Base-by-base conservation (phyloP, 257 asterid species). In the Nicotiana tabacum region DNA sequence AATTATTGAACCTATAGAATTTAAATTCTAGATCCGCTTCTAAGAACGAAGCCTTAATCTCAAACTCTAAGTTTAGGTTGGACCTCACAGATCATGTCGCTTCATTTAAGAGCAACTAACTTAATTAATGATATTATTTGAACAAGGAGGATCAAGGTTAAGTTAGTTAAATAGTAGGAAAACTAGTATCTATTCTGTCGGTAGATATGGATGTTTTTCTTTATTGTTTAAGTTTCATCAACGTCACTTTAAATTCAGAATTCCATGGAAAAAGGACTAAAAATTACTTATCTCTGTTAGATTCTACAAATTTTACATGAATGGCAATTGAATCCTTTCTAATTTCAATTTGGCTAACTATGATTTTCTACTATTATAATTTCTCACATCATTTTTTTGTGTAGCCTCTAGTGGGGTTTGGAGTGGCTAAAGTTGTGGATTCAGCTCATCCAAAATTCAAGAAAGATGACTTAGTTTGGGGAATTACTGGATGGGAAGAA, bases 401-500 rank as follows among this genome's bases (percentile, higher is more conserved):
- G 53, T 78, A 84, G 87, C 76, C 83, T 55, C 27, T 84, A 51
- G 64, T 16, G 18, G 87, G 87, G 0, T 37, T 18, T 84, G 87
- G 87, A 18, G 87, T 84, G 12, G 67, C 80, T 27, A 68, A 43
- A 51, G 70, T 69, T 67, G 57, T 82, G 65, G 81, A 82, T 55
- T 68, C 87, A 13, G 82, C 51, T 35, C 35, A 81, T 76, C 84
- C 84, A 5, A 64, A 81, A 6, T 84, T 84, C 80, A 81, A 84
- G 84, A 81, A 81, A 6, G 84, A 66, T 55, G 87, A 84, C 4
- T 37, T 81, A 55, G 39, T 68, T 61, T 82, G 84, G 84, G 84
- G 84, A 18, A 53, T 82, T 5, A 82, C 84, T 67, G 87, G 84
- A 33, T 84, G 87, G 87, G 87, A 85, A 62, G 81, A 82, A 33